Base-by-base conservation (phyloP, 1,139 yeast species). In the Suhomyces wounanorum region DNA sequence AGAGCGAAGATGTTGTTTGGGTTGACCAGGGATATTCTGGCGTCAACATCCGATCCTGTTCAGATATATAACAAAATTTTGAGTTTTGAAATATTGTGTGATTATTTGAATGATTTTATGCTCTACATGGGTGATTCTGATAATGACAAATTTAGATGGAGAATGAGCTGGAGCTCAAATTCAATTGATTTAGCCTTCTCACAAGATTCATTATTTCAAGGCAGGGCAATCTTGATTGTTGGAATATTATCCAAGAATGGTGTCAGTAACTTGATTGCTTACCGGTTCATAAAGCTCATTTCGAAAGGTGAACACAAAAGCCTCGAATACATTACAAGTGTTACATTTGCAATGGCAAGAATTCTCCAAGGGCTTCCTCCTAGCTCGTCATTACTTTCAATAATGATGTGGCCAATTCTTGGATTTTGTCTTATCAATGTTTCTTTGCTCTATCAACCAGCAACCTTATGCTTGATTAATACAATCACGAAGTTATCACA, bases 1-100 rank as follows among this genome's bases (percentile, higher is more conserved):
- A 78, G 92, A 61, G 86, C 89, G 3, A 84, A 82, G 58, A 80
- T 88, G 75, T 71, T 89, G 54, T 89, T 89, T 69, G 96, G 96
- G 0, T 73, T 89, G 55, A 84, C 85, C n/a, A 83, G 90, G 58
- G 92, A 86, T 39, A 36, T 73, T 71, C 26, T 77, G 16, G 45
- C 63, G 4, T 53, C 59, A 1, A 55, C 62, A 2, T 56, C 64
- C 0, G 78, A 72, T 49, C 56, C 67, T 3, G 65, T 65, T 30
- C 82, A 76, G 54, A 75, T 82, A 48, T 76, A 79, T 40, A 80
- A 83, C 45, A 68, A 73, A 45, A 73, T 79, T 0, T 68, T 70
- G 40, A 82, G 83, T 26, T 77, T 89, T 59, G 92, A 89, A 55
- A 75, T 81, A 14, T 78, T 89, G 42, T 83, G 90, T 57, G 83